A percentile compares a stretch with the other conserved stretches of the same genome.
Conservation (phyloP, 805 yeast species). For the Lipomyces yamanashiensis region DNA sequence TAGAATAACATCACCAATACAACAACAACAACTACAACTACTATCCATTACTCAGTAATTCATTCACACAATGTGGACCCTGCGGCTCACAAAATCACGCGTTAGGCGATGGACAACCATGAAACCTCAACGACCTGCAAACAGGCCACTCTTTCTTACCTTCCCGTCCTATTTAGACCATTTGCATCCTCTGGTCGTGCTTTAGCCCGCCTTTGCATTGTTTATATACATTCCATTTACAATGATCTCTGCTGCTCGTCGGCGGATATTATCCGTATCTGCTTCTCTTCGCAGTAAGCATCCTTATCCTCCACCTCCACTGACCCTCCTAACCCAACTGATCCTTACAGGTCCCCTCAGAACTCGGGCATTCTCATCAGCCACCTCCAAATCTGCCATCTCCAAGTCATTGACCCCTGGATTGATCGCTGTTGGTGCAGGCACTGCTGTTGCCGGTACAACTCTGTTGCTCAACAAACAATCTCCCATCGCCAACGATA, state of each 20-base stretch:
- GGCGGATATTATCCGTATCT: constrained; percentile 13
- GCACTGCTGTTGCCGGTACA: constrained; percentile 6
- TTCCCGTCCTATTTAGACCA: neutral
- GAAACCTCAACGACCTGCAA: neutral
- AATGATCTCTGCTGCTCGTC: constrained; percentile 8
- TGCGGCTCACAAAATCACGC: constrained; percentile 13
- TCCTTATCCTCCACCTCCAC: neutral
- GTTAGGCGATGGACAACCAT: neutral
- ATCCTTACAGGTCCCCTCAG: neutral
- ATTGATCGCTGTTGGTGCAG: constrained; percentile 1
- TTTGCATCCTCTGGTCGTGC: neutral
- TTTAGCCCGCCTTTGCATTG: neutral
- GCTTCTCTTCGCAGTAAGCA: constrained; percentile 10
- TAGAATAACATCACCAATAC: too few species aligned
- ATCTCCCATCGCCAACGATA: constrained; percentile 16
- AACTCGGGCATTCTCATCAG: neutral
- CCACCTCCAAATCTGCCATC: neutral
- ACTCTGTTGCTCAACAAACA: neutral
- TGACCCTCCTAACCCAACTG: neutral
- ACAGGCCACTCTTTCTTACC: neutral
- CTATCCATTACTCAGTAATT: too few species aligned
- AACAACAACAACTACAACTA: too few species aligned
- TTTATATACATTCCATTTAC: neutral
- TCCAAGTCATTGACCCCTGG: neutral
- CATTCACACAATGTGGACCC: too few species aligned